These are phyloP conservation scores for Angomonas ambiguus DNA, from an alignment of 208 protist genomes.

Conservation along the genomic window DNA sequence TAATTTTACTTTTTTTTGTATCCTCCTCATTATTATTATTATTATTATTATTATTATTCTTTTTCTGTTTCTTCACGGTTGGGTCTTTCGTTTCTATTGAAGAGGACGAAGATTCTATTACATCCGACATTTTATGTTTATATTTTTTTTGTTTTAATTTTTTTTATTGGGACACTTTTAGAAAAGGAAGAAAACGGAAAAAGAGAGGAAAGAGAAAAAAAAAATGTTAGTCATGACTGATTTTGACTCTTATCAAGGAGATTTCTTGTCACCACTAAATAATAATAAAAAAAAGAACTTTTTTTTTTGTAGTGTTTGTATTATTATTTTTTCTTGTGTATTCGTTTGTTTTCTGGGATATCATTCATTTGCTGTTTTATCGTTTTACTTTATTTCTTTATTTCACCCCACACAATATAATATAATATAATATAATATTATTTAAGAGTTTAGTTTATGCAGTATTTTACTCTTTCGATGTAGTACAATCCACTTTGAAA, in stretches of 20 bases:
- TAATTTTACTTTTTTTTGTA: no score
- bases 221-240: not conserved
- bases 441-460: no score
- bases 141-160: not conserved
- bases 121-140: no score
- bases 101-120: no score
- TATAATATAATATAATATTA: no score
- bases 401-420: not conserved
- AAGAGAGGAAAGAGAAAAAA: slow-evolving; percentile 7
- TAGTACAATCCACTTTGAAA: not conserved
- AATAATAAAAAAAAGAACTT: not conserved
- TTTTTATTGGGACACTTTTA: not conserved
- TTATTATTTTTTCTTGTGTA: not conserved
- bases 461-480: no score
- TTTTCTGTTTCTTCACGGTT: no score
- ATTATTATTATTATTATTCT: no score
- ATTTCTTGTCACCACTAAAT: not conserved
- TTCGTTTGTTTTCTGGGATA: not conserved
- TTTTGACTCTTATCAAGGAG: not conserved
- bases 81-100: no score
- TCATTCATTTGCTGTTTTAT: not conserved
- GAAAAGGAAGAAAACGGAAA: not conserved
- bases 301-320: slow-evolving; percentile 1
- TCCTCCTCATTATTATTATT: no score
- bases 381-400: not conserved